Conservation (phyloP, 441 rosid species). For the Brassica balearica region DNA sequence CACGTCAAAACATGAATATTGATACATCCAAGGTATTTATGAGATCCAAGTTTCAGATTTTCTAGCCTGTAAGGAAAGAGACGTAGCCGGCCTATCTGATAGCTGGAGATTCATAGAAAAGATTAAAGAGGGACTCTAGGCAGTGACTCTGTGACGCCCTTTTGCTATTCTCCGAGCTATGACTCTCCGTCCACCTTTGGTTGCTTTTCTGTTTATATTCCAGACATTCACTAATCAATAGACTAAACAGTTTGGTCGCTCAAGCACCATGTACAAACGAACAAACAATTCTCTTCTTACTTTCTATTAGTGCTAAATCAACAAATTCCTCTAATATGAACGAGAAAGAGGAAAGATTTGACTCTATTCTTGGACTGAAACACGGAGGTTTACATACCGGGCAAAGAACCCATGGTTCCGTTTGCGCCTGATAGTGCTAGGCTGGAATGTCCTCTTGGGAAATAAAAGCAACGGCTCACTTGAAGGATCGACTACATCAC, state of each 20-base stretch:
- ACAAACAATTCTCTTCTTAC: neutral
- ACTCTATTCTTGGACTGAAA: neutral
- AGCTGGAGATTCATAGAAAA: constrained; percentile 7
- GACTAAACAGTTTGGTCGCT: neutral
- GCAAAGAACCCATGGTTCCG: no score
- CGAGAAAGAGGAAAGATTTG: neutral
- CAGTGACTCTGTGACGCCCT: constrained; percentile 89
- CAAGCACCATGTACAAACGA: constrained; percentile 9
- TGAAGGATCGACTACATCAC: constrained; percentile 63
- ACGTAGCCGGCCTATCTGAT: neutral
- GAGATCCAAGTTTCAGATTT: constrained; percentile 16
- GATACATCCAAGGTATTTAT: constrained; percentile 18
- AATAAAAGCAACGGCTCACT: constrained; percentile 74
- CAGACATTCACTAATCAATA: constrained; percentile 7
- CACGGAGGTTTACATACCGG: neutral
- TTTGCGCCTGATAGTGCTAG: no score
- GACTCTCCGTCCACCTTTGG: constrained; percentile 95
- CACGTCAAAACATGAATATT: constrained; percentile 27
- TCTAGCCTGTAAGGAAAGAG: neutral
- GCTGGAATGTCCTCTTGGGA: constrained; percentile 47
- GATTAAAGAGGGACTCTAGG: constrained; percentile 46
- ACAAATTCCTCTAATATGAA: neutral
- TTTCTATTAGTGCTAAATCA: neutral
- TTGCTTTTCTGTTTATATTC: constrained; percentile 80
- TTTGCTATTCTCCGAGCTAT: constrained; percentile 97